Evolutionary conservation across 352 stramenopile genomes (phyloP), one percentile per base, ranked within the genome.

Genomic region (Globisporangium barbulae): DNA sequence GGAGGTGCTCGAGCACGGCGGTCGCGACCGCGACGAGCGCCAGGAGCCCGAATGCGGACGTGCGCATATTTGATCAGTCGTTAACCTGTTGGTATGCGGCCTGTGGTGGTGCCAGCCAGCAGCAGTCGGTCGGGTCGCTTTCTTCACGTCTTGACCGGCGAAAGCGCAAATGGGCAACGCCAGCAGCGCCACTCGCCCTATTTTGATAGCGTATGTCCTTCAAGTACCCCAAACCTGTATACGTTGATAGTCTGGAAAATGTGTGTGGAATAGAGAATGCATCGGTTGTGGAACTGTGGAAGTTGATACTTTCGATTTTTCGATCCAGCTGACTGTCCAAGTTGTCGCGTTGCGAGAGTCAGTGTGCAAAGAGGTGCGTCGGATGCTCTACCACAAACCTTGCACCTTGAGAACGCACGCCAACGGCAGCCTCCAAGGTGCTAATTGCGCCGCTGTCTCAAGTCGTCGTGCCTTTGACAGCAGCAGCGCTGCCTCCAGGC

Each of bases 1-100:
- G 50, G n/a, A 67, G 56, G 58, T 65, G 52, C 35, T 66, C 60
- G 25, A 75, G 61, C 50, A 72, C 61, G 33, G 60, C 68, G 53
- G 64, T 63, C 22, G 65, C 58, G 37, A 67, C 30, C 30, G 59
- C 62, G 41, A 73, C 59, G 19, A 79, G 68, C 54, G 71, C 63
- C 13, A 69, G 64, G 53, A 81, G 52, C 22, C 53, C 53, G 39
- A 53, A 30, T 25, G 63, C 56, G 19, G 39, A 53, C 19, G 41
- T 33, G 10, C 56, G 63, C 56, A 64, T 64, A 5, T 13, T 42
- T 9, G 10, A 12, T 19, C 4, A 39, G 48, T 37, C 7, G 15
- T 28, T 7, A 13, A 7, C 21, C 21, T 33, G 13, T 37, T 19
- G 13, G 13, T 56, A 41, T 30, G 30, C 50, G 30, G 50, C 17